Percentiles rank a stretch among this genome's conserved stretches.
These are phyloP conservation scores for Heritiera fomes DNA, from an alignment of 345 rosid species.

Conservation along the genomic window DNA sequence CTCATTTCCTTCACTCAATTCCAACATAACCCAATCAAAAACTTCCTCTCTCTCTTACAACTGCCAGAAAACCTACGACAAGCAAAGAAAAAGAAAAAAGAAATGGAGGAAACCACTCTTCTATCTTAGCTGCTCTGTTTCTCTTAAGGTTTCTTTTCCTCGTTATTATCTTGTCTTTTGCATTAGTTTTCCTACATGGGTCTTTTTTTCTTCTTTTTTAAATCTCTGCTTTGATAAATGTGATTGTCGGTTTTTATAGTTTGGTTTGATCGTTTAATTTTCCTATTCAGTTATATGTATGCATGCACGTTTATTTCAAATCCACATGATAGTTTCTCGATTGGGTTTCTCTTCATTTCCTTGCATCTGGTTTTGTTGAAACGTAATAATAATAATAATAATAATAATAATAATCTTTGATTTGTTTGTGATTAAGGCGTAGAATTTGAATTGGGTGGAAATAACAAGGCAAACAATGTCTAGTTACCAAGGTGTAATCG, in stretches of 20 bases:
- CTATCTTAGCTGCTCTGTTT: not conserved
- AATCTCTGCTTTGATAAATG: not conserved
- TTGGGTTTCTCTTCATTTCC: slow-evolving; percentile 4
- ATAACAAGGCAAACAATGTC: slow-evolving; percentile 52
- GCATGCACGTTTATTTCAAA: slow-evolving; percentile 13
- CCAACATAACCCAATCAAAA: not conserved
- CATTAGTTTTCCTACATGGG: not conserved
- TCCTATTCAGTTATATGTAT: not conserved
- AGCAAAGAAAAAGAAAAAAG: not conserved
- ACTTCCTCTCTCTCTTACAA: not conserved
- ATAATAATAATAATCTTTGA: not conserved
- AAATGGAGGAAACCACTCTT: not conserved
- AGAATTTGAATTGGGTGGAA: slow-evolving; percentile 16
- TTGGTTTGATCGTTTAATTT: not conserved
- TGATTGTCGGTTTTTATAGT: not conserved
- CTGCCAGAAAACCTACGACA: not conserved
- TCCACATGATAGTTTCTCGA: not conserved
- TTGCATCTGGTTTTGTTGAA: slow-evolving; percentile 6
- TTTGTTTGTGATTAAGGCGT: slow-evolving; percentile 1
- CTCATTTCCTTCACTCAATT: not conserved
- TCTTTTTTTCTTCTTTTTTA: not conserved
- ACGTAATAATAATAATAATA: not conserved
- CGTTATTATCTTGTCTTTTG: not conserved
- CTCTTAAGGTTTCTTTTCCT: not conserved
- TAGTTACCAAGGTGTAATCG: slow-evolving; percentile 83